Conservation (phyloP, 2,329 filamentous ascomycete genomes). For the Fusarium ramigenum region DNA sequence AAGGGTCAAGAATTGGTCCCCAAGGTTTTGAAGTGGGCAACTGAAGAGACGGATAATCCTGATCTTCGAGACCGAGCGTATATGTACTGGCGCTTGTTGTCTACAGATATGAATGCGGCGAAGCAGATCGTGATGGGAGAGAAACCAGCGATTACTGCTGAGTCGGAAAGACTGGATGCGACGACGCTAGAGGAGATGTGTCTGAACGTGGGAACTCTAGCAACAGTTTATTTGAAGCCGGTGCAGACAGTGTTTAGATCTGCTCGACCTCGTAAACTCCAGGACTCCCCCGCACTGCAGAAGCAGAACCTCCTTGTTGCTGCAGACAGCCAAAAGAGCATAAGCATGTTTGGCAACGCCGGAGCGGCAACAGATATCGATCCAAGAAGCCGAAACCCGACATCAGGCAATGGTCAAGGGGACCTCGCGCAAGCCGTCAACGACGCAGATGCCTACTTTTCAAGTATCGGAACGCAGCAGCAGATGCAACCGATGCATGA, state of each 20-base stretch:
- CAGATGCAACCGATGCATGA: constrained; percentile 79
- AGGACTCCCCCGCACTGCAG: constrained; percentile 88
- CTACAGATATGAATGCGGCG: constrained; percentile 87
- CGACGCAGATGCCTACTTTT: constrained; percentile 91
- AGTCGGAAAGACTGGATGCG: constrained; percentile 93
- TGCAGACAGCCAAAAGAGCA: constrained; percentile 66
- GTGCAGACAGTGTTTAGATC: constrained; percentile 96
- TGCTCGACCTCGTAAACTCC: constrained; percentile 80
- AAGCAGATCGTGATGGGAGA: constrained; percentile 95
- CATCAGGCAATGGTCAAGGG: constrained; percentile 44
- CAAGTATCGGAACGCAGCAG: constrained; percentile 75
- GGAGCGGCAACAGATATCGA: constrained; percentile 62
- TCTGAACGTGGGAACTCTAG: constrained; percentile 92
- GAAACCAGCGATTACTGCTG: constrained; percentile 94
- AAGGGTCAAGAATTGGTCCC: constrained; percentile 94
- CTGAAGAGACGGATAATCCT: constrained; percentile 98
- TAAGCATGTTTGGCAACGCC: constrained; percentile 66
- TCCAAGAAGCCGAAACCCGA: constrained; percentile 49
- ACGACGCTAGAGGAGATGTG: constrained; percentile 96
- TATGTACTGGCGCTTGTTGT: constrained; percentile 99
- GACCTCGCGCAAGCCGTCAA: constrained; percentile 77
- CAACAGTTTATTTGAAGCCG: constrained; percentile 97
- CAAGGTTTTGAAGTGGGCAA: constrained; percentile 97
- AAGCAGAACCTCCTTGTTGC: constrained; percentile 68
- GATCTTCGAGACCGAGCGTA: constrained; percentile 95